Evolutionary conservation across 2,329 filamentous ascomycete genomes (phyloP).

Genomic region (Elsinoe arachidis): DNA sequence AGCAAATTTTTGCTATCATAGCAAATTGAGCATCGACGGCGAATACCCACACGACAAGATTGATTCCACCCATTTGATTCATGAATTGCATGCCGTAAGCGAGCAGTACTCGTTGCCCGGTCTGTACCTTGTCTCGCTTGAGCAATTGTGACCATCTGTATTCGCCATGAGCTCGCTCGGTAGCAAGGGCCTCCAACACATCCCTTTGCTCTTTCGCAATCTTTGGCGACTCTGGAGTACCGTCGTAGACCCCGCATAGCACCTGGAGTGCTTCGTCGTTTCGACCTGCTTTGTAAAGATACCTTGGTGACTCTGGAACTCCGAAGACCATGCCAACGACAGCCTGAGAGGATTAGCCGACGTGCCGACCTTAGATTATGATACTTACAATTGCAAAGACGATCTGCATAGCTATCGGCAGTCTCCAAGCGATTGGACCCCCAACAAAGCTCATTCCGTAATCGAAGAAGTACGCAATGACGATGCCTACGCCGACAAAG

Average conservation of each 20-base stretch:
- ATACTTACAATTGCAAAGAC: constrained; percentile 30
- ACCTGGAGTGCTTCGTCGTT: constrained; percentile 28
- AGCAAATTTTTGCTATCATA: not conserved
- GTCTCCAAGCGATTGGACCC: constrained; percentile 38
- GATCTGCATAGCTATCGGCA: constrained; percentile 40
- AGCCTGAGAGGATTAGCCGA: constrained; percentile 21
- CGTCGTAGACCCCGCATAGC: constrained; percentile 28
- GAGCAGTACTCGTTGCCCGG: constrained; percentile 31
- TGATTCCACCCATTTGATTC: constrained; percentile 33
- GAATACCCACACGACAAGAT: constrained; percentile 29
- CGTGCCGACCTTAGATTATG: not conserved
- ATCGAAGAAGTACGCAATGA: constrained; percentile 29
- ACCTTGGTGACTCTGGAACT: constrained; percentile 33
- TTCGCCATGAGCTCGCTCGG: constrained; percentile 31
- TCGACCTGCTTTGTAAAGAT: constrained; percentile 27
- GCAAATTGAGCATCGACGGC: not conserved
- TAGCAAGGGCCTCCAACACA: constrained; percentile 29
- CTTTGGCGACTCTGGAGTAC: constrained; percentile 21
- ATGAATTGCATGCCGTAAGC: constrained; percentile 35
- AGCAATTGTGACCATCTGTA: constrained; percentile 33
- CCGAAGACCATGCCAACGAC: constrained; percentile 35
- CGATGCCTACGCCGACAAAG: constrained; percentile 29
- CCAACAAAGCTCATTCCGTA: constrained; percentile 32
- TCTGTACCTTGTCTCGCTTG: constrained; percentile 33
- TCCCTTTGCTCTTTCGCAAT: constrained; percentile 26